A percentile compares a stretch with the other conserved stretches of the same genome.
phyloP scores from a whole-genome alignment of 2,329 filamentous ascomycete species.

The Ophiostoma sp. region DNA sequence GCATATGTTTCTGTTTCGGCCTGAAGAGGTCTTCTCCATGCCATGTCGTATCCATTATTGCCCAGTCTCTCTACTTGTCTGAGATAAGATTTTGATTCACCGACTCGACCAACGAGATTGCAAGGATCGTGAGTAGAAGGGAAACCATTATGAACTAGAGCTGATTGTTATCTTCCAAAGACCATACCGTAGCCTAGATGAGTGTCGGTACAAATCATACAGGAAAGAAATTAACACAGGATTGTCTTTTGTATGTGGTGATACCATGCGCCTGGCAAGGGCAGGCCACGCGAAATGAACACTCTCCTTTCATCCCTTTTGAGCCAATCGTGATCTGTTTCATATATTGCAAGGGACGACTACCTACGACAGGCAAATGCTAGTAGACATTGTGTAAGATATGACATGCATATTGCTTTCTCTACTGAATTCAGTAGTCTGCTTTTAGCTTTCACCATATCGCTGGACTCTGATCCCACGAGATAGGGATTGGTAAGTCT shows the following conservation, averaged over 20 bases:
- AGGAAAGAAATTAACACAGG: too few relatives aligned
- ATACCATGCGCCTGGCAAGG: background rate
- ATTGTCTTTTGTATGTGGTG: background rate
- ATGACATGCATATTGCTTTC: too few relatives aligned
- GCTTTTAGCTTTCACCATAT: background rate
- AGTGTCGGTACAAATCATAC: too few relatives aligned
- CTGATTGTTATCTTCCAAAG: too few relatives aligned
- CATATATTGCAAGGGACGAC: background rate
- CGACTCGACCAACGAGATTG: slow-evolving; percentile 14
- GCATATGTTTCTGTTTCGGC: too few relatives aligned
- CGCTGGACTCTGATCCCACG: background rate
- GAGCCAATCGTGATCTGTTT: slow-evolving; percentile 14
- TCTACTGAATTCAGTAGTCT: too few relatives aligned
- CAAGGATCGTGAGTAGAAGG: slow-evolving; percentile 13
- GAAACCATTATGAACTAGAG: background rate
- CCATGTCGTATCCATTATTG: too few relatives aligned
- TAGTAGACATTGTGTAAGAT: too few relatives aligned
- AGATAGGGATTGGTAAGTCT: background rate
- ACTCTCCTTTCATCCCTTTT: background rate
- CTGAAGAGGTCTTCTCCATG: too few relatives aligned
- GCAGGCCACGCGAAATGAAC: slow-evolving; percentile 19
- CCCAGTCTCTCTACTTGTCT: background rate
- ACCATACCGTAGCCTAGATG: too few relatives aligned
- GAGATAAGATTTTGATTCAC: background rate
- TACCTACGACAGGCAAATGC: too few relatives aligned